Percentiles rank a stretch among this genome's conserved stretches.
Evolutionary conservation across 495 filamentous ascomycete genomes (phyloP).

Genomic region (Platismatia glauca): DNA sequence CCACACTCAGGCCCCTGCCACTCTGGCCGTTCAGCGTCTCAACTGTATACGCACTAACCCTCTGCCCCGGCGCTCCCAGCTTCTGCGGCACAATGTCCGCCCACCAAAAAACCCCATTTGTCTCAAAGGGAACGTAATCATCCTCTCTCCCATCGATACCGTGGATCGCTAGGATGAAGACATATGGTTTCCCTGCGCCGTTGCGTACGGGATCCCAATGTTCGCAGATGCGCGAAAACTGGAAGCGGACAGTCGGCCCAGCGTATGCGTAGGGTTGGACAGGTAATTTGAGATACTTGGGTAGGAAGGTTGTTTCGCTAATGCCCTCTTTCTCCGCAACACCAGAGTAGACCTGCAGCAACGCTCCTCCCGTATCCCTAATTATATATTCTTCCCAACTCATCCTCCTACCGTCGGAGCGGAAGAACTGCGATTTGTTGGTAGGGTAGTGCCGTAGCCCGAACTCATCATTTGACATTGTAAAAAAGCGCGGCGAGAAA

Average conservation of each 20-base stretch:
- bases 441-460: constrained; percentile 68
- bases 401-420: constrained; percentile 44
- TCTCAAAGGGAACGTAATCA: constrained; percentile 58
- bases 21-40: constrained; percentile 54
- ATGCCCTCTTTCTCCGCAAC: constrained; percentile 52
- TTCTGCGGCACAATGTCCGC: constrained; percentile 55
- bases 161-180: constrained; percentile 57
- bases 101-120: constrained; percentile 65
- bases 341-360: constrained; percentile 44
- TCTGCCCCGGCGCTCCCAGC: constrained; percentile 62
- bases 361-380: constrained; percentile 38
- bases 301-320: constrained; percentile 51
- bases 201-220: constrained; percentile 68
- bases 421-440: constrained; percentile 59
- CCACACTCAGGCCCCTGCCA: constrained; percentile 56
- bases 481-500: constrained; percentile 67
- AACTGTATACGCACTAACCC: constrained; percentile 51
- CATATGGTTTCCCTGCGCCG: constrained; percentile 50
- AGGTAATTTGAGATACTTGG: constrained; percentile 47
- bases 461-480: constrained; percentile 73
- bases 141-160: constrained; percentile 57
- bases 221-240: constrained; percentile 62
- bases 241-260: constrained; percentile 55
- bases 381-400: constrained; percentile 74
- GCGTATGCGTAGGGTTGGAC: constrained; percentile 37